Evolutionary conservation across 75 land plant species (phyloP).

Genomic region (Cunninghamia lanceolata): DNA sequence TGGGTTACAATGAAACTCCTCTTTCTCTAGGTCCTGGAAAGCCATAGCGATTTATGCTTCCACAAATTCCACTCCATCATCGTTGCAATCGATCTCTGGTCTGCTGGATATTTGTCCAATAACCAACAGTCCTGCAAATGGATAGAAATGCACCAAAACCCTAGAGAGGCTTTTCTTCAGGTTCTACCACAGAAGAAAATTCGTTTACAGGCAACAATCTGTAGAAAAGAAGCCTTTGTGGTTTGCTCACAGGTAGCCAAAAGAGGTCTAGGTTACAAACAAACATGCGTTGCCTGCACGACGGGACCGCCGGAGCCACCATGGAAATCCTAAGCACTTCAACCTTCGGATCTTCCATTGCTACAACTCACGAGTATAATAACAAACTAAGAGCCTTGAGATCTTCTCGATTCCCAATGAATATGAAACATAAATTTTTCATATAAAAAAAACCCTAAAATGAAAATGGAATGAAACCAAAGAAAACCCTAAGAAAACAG

Average conservation of each 20-base stretch:
- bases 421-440: too few relatives aligned
- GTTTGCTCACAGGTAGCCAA: constrained; percentile 8
- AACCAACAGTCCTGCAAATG: constrained; percentile 13
- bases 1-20: too few relatives aligned
- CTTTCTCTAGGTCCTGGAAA: too few relatives aligned
- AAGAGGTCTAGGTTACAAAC: neutral
- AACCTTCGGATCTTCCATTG: too few relatives aligned
- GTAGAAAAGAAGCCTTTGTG: constrained; percentile 1
- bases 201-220: neutral
- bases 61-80: too few relatives aligned
- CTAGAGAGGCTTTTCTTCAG: neutral
- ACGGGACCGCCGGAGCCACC: neutral
- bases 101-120: neutral
- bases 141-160: neutral
- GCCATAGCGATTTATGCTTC: too few relatives aligned
- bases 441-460: too few relatives aligned
- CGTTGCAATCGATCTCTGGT: neutral
- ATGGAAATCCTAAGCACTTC: neutral
- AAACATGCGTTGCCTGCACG: neutral
- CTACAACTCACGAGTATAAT: too few relatives aligned
- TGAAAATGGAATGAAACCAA: too few relatives aligned
- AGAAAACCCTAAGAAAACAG: too few relatives aligned
- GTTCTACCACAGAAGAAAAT: neutral
- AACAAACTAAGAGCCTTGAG: too few relatives aligned
- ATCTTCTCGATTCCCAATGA: too few relatives aligned